Evolutionary conservation across 306 rosid species (phyloP), one percentile per base, ranked within the genome.

Genomic region (Lotus japonicus): DNA sequence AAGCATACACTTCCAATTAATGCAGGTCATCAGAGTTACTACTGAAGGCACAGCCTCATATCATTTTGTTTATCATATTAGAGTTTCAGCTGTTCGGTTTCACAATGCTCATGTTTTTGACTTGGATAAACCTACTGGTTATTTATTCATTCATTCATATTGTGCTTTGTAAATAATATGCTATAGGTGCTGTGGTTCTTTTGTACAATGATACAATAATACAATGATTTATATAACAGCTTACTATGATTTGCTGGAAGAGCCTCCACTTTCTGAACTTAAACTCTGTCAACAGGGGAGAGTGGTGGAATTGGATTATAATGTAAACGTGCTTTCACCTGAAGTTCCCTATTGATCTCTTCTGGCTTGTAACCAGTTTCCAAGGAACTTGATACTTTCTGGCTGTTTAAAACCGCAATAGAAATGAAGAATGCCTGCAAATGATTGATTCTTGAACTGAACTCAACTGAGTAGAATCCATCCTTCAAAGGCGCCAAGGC

Each of bases 231-330:
- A 64, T 51, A 39, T 64, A 67, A 62, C 71, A 61, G 65, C 73
- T 73, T 66, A 55, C 68, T 74, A 69, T 11, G 42, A 71, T n/a
- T n/a, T 49, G 61, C 45, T 56, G 70, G 13, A 68, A 66, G 46
- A 51, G 48, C 48, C 64, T 77, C 33, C 41, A 39, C 45, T 54
- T 60, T 9, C 48, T 44, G 57, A 66, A 55, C 62, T 79, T 86
- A 92, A 58, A 90, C 97, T 75, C 97, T 92, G 5, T 88, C 96
- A 52, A 85, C 88, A 16, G 97, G 98, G 21, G 98, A 92, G 71
- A 74, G 72, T 3, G 98, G 98, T 26, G 98, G 98, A 74, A 70
- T 85, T 65, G 89, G 79, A 72, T 89, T 85, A 69, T 86, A 92
- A 70, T 71, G 64, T 54, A 76, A 64, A 35, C 80, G 59, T 15